These are phyloP conservation scores for Penicillium janthinellum DNA, from an alignment of 2,329 filamentous ascomycete species.

Conservation along the genomic window DNA sequence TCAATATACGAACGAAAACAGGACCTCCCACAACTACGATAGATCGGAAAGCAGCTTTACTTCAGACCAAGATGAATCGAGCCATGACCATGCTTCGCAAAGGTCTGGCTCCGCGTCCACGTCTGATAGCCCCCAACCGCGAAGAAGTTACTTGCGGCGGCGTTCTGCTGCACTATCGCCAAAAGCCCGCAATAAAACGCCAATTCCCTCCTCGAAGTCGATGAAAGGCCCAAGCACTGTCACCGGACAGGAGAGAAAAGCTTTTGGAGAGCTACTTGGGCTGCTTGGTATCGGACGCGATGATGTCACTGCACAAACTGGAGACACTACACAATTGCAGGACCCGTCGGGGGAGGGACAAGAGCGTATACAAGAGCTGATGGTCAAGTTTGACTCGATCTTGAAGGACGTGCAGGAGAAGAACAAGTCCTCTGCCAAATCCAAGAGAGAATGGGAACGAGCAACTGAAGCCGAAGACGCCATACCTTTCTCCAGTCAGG, in stretches of 20 bases:
- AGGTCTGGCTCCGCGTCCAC: background rate
- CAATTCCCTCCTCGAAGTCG: background rate
- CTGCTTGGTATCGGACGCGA: constrained; percentile 15
- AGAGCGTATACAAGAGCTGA: constrained; percentile 29
- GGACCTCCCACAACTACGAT: constrained; percentile 1
- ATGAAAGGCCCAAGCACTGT: constrained; percentile 18
- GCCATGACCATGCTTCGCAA: constrained; percentile 6
- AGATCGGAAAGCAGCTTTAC: background rate
- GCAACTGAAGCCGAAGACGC: background rate
- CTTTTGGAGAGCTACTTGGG: constrained; percentile 25
- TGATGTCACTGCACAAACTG: background rate
- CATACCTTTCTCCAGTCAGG: background rate
- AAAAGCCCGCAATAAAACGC: background rate
- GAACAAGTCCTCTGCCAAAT: background rate
- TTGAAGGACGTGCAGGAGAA: constrained; percentile 12
- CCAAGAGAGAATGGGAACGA: background rate
- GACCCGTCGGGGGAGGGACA: constrained; percentile 12
- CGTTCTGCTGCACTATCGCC: constrained; percentile 19
- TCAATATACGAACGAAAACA: constrained; percentile 21
- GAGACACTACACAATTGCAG: constrained; percentile 3
- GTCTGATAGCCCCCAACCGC: constrained; percentile 9
- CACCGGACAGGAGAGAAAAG: constrained; percentile 24
- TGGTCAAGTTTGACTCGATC: constrained; percentile 13
- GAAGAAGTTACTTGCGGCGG: constrained; percentile 28
- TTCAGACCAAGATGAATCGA: constrained; percentile 1